Percentiles rank a stretch among this genome's conserved stretches.
These are phyloP conservation scores for Diutina mesorugosa DNA, from an alignment of 1,139 yeast species.

Conservation along the genomic window DNA sequence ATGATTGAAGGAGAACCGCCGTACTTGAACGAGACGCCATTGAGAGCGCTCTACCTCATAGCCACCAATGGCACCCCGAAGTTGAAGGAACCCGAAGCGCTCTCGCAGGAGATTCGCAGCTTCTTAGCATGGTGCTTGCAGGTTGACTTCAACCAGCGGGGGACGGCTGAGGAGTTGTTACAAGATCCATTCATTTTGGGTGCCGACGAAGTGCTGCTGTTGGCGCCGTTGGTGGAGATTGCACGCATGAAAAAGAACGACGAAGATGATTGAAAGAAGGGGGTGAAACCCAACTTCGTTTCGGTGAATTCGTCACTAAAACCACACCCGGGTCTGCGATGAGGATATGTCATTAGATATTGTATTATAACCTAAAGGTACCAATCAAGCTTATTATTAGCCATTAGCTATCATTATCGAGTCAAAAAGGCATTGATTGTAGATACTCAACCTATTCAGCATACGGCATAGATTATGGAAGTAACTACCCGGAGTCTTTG, in stretches of 20 bases:
- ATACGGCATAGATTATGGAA: too few relatives aligned
- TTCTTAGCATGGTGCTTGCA: slow-evolving; percentile 73
- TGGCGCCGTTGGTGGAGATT: slow-evolving; percentile 80
- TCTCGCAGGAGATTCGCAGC: slow-evolving; percentile 50
- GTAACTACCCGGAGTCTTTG: too few relatives aligned
- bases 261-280: slow-evolving; percentile 13
- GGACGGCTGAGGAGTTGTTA: slow-evolving; percentile 65
- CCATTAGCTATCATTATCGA: too few relatives aligned
- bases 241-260: slow-evolving; percentile 69
- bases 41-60: slow-evolving; percentile 80
- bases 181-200: slow-evolving; percentile 57
- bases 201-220: slow-evolving; percentile 61
- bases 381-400: neutral
- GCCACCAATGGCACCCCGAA: slow-evolving; percentile 95
- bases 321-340: neutral
- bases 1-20: slow-evolving; percentile 99
- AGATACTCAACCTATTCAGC: too few relatives aligned
- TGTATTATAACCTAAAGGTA: neutral
- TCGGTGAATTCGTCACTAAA: too few relatives aligned
- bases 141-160: slow-evolving; percentile 78
- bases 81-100: slow-evolving; percentile 76
- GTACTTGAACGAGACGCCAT: slow-evolving; percentile 86
- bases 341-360: neutral
- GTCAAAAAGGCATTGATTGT: too few relatives aligned
- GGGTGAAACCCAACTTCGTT: too few relatives aligned